phyloP scores from a whole-genome alignment of 2,329 filamentous ascomycete species.

The Alternaria ethzedia region DNA sequence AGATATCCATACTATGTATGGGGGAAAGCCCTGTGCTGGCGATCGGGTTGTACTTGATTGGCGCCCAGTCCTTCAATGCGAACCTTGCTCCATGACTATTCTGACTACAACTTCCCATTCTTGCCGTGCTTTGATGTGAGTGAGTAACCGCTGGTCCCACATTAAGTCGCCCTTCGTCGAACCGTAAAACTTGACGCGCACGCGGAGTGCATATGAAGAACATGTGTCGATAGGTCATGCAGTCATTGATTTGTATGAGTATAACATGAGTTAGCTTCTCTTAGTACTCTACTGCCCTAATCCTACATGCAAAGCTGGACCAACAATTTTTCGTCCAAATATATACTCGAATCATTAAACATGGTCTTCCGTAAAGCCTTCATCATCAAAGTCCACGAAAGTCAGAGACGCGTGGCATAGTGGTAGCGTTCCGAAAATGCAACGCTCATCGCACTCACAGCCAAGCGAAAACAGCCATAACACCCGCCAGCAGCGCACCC shows the following conservation, averaged over 20 bases:
- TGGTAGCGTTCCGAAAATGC: not conserved
- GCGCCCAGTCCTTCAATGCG: conserved; percentile 63
- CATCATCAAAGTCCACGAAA: not conserved
- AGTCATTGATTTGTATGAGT: not conserved
- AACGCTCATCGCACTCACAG: not conserved
- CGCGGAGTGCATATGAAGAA: too few relatives aligned
- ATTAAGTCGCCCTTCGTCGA: too few relatives aligned
- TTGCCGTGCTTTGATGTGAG: not conserved
- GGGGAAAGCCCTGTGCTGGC: conserved; percentile 99
- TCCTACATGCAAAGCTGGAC: not conserved
- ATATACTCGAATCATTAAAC: conserved; percentile 2
- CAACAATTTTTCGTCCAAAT: not conserved
- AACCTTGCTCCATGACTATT: conserved; percentile 16
- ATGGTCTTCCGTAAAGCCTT: not conserved
- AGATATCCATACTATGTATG: conserved; percentile 78
- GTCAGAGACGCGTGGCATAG: not conserved
- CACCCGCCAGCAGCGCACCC: conserved; percentile 24
- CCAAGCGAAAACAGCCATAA: conserved; percentile 33
- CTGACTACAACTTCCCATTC: not conserved
- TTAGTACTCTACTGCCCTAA: not conserved
- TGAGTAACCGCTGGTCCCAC: not conserved
- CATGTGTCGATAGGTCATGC: too few relatives aligned
- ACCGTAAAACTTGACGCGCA: too few relatives aligned
- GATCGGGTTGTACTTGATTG: conserved; percentile 84
- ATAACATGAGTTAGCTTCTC: not conserved